Conservation (phyloP, 768 basidiomycete species). For the Podaxis pistillaris region DNA sequence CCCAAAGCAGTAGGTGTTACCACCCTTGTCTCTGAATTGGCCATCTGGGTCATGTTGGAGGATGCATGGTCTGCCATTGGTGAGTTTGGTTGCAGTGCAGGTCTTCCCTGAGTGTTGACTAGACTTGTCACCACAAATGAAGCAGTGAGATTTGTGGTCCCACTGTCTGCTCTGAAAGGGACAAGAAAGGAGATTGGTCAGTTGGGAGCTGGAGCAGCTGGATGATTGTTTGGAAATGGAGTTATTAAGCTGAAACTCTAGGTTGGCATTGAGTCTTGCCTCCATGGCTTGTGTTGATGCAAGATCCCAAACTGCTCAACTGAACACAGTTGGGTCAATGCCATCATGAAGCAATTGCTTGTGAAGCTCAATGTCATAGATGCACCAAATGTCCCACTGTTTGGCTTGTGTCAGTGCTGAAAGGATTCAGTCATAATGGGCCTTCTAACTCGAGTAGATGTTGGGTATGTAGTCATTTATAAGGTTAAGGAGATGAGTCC, state of each 20-base stretch:
- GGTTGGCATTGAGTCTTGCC: not conserved
- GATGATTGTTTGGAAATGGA: not conserved
- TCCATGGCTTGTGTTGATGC: not conserved
- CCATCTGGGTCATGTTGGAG: not conserved
- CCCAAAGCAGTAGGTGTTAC: too few relatives aligned
- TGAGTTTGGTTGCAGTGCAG: conserved; percentile 9
- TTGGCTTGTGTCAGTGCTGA: conserved; percentile 4
- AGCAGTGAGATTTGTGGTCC: not conserved
- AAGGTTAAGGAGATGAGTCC: conserved; percentile 17
- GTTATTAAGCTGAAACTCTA: not conserved
- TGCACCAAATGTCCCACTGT: conserved; percentile 17
- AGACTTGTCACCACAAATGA: conserved; percentile 15
- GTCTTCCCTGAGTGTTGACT: conserved; percentile 8
- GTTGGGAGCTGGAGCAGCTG: not conserved
- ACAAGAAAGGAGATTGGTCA: not conserved
- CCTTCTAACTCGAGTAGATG: conserved; percentile 13
- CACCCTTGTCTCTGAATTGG: too few relatives aligned
- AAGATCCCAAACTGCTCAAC: conserved; percentile 16
- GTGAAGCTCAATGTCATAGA: conserved; percentile 19
- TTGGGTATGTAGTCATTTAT: conserved; percentile 13
- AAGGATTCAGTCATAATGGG: conserved; percentile 17
- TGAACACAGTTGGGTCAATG: conserved; percentile 13
- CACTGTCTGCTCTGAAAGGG: too few relatives aligned
- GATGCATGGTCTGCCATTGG: conserved; percentile 10
- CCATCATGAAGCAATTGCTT: conserved; percentile 1